phyloP scores from a whole-genome alignment of 1,284 basidiomycete genomes.

The Ustilago cynodontis region DNA sequence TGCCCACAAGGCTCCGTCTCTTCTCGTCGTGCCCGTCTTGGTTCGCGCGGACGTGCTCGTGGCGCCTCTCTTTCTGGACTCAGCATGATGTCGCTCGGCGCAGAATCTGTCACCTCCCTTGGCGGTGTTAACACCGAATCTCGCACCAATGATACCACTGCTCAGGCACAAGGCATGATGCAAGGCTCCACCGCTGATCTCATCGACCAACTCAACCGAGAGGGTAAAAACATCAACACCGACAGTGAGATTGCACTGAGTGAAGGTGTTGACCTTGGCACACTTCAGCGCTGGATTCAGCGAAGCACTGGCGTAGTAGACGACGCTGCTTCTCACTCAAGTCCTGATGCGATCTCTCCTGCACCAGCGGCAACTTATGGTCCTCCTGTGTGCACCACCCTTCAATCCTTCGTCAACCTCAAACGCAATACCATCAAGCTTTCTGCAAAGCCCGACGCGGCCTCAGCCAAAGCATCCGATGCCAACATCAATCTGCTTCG shows the following conservation, averaged over 20 bases:
- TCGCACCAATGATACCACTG: constrained; percentile 16
- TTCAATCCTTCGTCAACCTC: constrained; percentile 66
- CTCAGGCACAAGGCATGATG: constrained; percentile 39
- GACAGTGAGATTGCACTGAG: constrained; percentile 54
- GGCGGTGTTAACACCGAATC: constrained; percentile 36
- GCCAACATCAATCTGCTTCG: constrained; percentile 35
- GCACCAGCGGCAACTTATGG: constrained; percentile 21
- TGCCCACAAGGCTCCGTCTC: constrained; percentile 21
- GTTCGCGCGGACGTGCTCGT: constrained; percentile 58
- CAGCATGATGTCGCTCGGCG: constrained; percentile 54
- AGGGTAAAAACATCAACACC: constrained; percentile 2
- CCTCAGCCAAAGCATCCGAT: constrained; percentile 8
- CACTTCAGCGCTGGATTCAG: constrained; percentile 59
- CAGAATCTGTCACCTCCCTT: constrained; percentile 50
- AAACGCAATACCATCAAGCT: constrained; percentile 65
- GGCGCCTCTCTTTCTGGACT: constrained; percentile 62
- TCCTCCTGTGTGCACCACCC: constrained; percentile 59
- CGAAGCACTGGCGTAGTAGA: constrained; percentile 35
- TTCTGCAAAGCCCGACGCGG: constrained; percentile 6
- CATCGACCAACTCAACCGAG: constrained; percentile 40
- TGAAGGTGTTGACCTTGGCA: constrained; percentile 59
- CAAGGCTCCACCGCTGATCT: constrained; percentile 52
- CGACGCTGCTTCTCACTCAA: background rate
- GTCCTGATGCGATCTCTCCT: background rate
- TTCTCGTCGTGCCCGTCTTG: constrained; percentile 50